These are phyloP conservation scores for Tricharina praecox DNA, from an alignment of 495 filamentous ascomycete species.

Conservation along the genomic window DNA sequence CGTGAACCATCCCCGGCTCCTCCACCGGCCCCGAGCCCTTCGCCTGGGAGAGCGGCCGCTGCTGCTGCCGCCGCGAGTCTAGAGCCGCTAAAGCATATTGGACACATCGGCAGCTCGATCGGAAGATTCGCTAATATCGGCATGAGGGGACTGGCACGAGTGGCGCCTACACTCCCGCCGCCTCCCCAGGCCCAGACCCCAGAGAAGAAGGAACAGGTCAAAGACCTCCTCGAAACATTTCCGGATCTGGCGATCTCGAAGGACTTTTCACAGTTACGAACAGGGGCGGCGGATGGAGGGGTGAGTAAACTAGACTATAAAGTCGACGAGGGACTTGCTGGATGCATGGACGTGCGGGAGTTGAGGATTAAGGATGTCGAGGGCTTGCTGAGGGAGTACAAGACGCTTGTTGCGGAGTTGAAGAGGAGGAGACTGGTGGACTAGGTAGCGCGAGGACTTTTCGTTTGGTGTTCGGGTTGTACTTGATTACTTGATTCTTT, in stretches of 20 bases:
- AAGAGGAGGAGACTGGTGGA: conserved; percentile 40
- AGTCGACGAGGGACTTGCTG: conserved; percentile 66
- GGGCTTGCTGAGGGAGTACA: conserved; percentile 72
- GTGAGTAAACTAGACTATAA: conserved; percentile 52
- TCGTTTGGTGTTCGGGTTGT: no score
- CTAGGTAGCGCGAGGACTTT: conserved; percentile 3
- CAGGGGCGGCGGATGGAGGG: conserved; percentile 31
- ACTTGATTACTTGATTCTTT: no score
- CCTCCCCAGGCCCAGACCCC: not conserved
- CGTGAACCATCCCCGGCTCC: conserved; percentile 2
- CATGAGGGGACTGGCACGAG: conserved; percentile 1
- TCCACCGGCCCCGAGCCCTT: not conserved
- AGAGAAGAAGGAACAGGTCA: conserved; percentile 17
- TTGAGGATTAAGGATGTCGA: conserved; percentile 67
- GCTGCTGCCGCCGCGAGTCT: conserved; percentile 2
- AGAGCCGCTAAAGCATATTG: conserved; percentile 6
- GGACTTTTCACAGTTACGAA: conserved; percentile 32
- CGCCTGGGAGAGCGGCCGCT: not conserved
- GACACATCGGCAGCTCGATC: not conserved
- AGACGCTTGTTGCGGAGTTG: conserved; percentile 54
- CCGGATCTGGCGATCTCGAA: conserved; percentile 43
- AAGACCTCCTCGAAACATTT: conserved; percentile 34
- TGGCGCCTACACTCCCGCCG: not conserved
- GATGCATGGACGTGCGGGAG: conserved; percentile 57
- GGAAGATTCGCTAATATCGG: conserved; percentile 7